These are phyloP conservation scores for Pichia sp. DNA, from an alignment of 1,139 yeast species.

Conservation along the genomic window DNA sequence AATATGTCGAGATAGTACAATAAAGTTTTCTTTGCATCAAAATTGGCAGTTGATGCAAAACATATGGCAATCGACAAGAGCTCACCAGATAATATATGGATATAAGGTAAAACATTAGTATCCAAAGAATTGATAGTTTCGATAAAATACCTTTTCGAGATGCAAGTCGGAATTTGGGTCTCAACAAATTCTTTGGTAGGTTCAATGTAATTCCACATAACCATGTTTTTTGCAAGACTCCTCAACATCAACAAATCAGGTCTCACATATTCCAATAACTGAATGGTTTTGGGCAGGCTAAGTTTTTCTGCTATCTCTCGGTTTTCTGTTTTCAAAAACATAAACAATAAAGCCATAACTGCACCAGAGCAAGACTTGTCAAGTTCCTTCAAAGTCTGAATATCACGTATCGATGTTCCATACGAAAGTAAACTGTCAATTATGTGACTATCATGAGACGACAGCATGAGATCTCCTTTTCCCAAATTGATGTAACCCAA, in stretches of 20 bases:
- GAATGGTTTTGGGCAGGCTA: conserved; percentile 59
- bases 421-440: conserved; percentile 61
- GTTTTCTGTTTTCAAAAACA: conserved; percentile 68
- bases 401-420: conserved; percentile 64
- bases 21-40: conserved; percentile 54
- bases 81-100: conserved; percentile 70
- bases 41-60: conserved; percentile 68
- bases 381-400: conserved; percentile 58
- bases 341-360: conserved; percentile 67
- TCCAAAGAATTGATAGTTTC: conserved; percentile 37
- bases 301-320: conserved; percentile 57
- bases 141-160: conserved; percentile 27
- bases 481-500: conserved; percentile 86
- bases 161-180: conserved; percentile 46
- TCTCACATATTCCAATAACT: conserved; percentile 64
- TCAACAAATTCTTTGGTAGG: conserved; percentile 58
- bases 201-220: conserved; percentile 73
- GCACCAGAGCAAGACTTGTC: conserved; percentile 84
- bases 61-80: conserved; percentile 72
- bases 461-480: conserved; percentile 60
- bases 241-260: conserved; percentile 77
- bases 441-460: conserved; percentile 64
- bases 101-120: conserved; percentile 62
- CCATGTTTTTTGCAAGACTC: conserved; percentile 61
- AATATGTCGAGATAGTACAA: conserved; percentile 59